These are phyloP conservation scores for Trebouxia sp. DNA, from an alignment of 139 green algal species.

Conservation along the genomic window DNA sequence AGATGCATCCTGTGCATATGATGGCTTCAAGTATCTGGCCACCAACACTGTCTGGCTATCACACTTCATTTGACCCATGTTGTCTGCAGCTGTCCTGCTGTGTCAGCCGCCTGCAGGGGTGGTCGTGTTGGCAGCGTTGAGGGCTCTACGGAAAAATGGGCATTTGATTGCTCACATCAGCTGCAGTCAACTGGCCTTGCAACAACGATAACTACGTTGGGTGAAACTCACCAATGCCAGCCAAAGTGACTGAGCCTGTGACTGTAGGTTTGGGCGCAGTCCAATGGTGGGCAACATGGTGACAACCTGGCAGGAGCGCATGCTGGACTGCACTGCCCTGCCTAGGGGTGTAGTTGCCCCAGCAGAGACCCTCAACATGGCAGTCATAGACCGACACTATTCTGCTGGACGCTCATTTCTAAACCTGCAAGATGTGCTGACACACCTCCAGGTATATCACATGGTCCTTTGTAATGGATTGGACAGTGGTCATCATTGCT, in stretches of 20 bases:
- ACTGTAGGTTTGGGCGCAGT: constrained; percentile 18
- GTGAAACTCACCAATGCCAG: too few species aligned
- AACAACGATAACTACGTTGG: too few species aligned
- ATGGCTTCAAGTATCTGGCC: not conserved
- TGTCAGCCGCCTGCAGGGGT: too few species aligned
- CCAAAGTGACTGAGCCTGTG: too few species aligned
- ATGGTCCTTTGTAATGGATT: too few species aligned
- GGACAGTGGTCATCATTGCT: too few species aligned
- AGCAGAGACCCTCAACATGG: constrained; percentile 8
- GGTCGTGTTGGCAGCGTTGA: too few species aligned
- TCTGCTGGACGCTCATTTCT: constrained; percentile 28
- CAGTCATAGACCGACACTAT: constrained; percentile 33
- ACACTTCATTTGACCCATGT: not conserved
- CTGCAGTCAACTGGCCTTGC: too few species aligned
- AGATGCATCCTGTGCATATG: not conserved
- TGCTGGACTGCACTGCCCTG: constrained; percentile 29
- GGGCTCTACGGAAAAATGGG: too few species aligned
- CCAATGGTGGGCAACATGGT: constrained; percentile 24
- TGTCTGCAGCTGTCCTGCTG: not conserved
- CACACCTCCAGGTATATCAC: constrained; percentile 11
- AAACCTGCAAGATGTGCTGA: constrained; percentile 16
- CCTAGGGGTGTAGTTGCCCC: constrained; percentile 2
- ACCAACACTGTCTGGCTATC: not conserved
- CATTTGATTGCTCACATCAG: too few species aligned
- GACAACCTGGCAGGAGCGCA: constrained; percentile 31